These are phyloP conservation scores for Picea abies DNA, from an alignment of 83 land plant species.

Conservation along the genomic window DNA sequence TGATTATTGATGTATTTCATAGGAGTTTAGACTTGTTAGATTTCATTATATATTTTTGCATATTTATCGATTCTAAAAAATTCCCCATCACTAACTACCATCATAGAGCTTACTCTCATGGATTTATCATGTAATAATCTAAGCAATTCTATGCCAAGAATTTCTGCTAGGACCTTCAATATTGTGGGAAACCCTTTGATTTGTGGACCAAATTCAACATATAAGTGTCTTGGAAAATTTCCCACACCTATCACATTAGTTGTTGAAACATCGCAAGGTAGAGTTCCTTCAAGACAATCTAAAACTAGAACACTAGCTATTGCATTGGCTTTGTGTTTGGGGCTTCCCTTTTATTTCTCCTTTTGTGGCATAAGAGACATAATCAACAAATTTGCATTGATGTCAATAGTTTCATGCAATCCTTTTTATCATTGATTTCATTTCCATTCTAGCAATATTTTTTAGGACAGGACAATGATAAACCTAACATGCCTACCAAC, in stretches of 20 bases:
- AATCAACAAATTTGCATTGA: conserved; percentile 49
- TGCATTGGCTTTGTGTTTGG: conserved; percentile 27
- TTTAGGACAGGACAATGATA: too few relatives aligned
- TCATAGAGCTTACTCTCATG: conserved; percentile 10
- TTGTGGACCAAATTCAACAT: conserved; percentile 26
- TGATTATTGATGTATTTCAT: too few relatives aligned
- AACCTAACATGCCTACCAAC: too few relatives aligned
- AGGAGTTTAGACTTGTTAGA: too few relatives aligned
- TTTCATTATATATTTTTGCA: too few relatives aligned
- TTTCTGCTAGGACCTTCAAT: conserved; percentile 35
- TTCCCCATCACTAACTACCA: too few relatives aligned
- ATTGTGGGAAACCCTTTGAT: conserved; percentile 39
- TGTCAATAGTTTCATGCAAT: conserved; percentile 30
- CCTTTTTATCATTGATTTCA: too few relatives aligned
- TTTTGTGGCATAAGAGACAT: conserved; percentile 46
- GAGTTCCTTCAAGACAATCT: conserved; percentile 13
- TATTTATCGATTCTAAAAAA: too few relatives aligned
- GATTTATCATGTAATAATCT: conserved; percentile 46
- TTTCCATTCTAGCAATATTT: too few relatives aligned
- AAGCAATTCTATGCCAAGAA: conserved; percentile 35
- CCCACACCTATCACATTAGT: conserved; percentile 20
- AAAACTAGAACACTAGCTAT: conserved; percentile 17
- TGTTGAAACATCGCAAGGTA: conserved; percentile 13
- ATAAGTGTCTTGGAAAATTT: conserved; percentile 33
- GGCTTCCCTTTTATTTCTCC: conserved; percentile 18